Conservation (phyloP, 306 rosid species). For the Lupinus albus region DNA sequence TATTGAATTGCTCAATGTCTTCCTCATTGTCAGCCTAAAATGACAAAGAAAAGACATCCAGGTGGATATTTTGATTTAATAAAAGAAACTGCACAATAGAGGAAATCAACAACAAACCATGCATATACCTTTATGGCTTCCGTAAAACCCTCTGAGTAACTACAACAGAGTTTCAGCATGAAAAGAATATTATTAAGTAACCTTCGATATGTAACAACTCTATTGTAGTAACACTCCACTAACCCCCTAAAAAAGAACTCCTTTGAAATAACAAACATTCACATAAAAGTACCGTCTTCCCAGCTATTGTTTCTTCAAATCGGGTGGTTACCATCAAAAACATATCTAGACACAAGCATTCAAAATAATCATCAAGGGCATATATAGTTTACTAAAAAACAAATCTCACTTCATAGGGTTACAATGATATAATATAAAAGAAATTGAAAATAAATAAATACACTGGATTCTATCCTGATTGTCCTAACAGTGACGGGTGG, state of each 20-base stretch:
- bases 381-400: not conserved
- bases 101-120: slow-evolving; percentile 23
- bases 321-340: slow-evolving; percentile 95
- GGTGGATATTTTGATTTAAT: slow-evolving; percentile 8
- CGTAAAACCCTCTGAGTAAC: slow-evolving; percentile 69
- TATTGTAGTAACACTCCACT: not conserved
- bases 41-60: slow-evolving; percentile 38
- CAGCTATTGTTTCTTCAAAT: slow-evolving; percentile 90
- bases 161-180: slow-evolving; percentile 40
- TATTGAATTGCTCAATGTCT: slow-evolving; percentile 91
- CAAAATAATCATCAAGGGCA: slow-evolving; percentile 11
- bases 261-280: slow-evolving; percentile 6
- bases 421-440: not conserved
- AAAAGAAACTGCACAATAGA: slow-evolving; percentile 17
- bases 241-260: not conserved
- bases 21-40: slow-evolving; percentile 76
- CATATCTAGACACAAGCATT: slow-evolving; percentile 61
- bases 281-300: slow-evolving; percentile 72
- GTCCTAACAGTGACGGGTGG: too few relatives aligned
- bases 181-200: not conserved
- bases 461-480: too few relatives aligned
- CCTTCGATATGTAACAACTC: not conserved
- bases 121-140: slow-evolving; percentile 68
- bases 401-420: not conserved
- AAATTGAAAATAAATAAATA: slow-evolving; percentile 33